Evolutionary conservation across 2,329 filamentous ascomycete genomes (phyloP).

Genomic region (Didymella pomorum): DNA sequence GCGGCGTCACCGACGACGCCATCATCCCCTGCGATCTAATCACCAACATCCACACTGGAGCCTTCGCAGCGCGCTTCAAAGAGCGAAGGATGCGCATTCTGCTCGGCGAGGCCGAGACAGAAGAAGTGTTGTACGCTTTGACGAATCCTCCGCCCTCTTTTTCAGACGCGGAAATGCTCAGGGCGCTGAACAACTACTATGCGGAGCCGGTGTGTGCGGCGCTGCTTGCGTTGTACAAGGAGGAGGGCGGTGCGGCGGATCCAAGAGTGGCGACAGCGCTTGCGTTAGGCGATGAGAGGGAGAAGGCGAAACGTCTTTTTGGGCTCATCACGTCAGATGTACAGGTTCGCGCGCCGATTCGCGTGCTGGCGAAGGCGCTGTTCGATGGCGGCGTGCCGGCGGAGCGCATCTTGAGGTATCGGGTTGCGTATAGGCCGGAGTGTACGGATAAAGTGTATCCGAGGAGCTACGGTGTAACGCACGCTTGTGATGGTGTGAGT

Average conservation of each 20-base stretch:
- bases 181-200: slow-evolving; percentile 16
- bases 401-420: slow-evolving; percentile 11
- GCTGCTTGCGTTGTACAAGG: slow-evolving; percentile 7
- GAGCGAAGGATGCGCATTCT: slow-evolving; percentile 12
- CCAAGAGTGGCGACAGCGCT: slow-evolving; percentile 1
- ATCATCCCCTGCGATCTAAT: slow-evolving; percentile 8
- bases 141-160: slow-evolving; percentile 12
- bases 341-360: slow-evolving; percentile 16
- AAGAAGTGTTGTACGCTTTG: slow-evolving; percentile 11
- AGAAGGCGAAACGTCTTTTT: slow-evolving; percentile 13
- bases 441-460: slow-evolving; percentile 15
- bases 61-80: slow-evolving; percentile 16
- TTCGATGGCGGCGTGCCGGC: slow-evolving; percentile 10
- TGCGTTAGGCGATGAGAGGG: background rate
- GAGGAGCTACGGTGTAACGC: slow-evolving; percentile 11
- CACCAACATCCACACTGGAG: slow-evolving; percentile 7
- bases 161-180: slow-evolving; percentile 8
- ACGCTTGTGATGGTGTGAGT: slow-evolving; percentile 15
- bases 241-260: slow-evolving; percentile 6
- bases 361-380: slow-evolving; percentile 11
- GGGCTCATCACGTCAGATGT: slow-evolving; percentile 18
- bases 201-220: slow-evolving; percentile 9
- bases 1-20: slow-evolving; percentile 13
- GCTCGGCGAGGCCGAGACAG: slow-evolving; percentile 13
- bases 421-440: slow-evolving; percentile 13